Evolutionary conservation across 768 basidiomycete genomes (phyloP).

Genomic region (Naganishia randhawae): DNA sequence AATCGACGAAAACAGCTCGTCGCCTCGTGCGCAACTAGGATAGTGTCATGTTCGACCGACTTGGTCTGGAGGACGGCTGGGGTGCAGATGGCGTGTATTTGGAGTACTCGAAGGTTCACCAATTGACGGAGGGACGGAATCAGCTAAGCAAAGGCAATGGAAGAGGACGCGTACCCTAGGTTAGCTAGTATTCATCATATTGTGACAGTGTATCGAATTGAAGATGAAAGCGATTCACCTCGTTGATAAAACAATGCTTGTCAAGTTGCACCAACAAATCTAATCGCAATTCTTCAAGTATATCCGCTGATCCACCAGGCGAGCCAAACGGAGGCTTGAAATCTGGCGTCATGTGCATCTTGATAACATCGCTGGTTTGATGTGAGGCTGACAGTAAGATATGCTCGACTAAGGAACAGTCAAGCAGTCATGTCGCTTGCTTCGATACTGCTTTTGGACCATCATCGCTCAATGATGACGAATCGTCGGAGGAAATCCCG

Average conservation of each 20-base stretch:
- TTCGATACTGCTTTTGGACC: no score
- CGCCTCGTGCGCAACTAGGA: neutral
- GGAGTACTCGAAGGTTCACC: neutral
- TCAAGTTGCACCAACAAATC: neutral
- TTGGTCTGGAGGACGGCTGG: neutral
- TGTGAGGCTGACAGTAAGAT: no score
- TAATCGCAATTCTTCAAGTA: neutral
- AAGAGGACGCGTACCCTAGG: neutral
- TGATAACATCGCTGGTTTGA: neutral
- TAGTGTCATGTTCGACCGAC: neutral
- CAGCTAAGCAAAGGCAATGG: neutral
- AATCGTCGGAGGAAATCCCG: no score
- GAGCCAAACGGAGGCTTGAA: neutral
- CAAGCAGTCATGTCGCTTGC: no score
- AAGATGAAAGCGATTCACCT: neutral
- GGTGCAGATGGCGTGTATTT: neutral
- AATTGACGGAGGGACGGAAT: neutral
- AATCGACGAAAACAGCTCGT: neutral
- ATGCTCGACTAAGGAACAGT: no score
- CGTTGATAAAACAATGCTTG: slow-evolving; percentile 14
- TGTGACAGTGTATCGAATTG: neutral
- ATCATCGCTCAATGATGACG: neutral
- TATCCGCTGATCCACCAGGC: neutral
- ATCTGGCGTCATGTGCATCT: neutral
- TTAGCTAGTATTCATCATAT: neutral